phyloP scores from a whole-genome alignment of 257 asterid genomes.

The Solanum phureja region DNA sequence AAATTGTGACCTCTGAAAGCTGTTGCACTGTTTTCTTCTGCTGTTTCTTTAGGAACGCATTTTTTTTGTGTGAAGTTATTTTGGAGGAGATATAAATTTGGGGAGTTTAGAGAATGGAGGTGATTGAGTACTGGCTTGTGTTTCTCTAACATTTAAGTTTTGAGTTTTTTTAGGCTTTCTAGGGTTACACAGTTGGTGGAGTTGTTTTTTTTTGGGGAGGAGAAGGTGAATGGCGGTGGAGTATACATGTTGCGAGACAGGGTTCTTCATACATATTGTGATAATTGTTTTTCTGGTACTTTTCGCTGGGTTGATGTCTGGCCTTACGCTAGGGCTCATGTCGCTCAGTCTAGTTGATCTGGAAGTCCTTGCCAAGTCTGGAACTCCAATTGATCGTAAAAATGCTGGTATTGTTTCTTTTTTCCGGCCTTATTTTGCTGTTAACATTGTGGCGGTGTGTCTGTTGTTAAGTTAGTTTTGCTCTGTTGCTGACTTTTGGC shows the following conservation, averaged over 20 bases:
- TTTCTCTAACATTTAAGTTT: background rate
- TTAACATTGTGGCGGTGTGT: background rate
- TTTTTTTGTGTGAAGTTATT: background rate
- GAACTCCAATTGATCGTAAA: slow-evolving; percentile 57
- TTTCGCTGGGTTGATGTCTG: slow-evolving; percentile 95
- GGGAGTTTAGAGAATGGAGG: background rate
- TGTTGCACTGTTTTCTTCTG: background rate
- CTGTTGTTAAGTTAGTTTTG: background rate
- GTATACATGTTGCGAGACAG: slow-evolving; percentile 56
- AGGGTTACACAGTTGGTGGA: background rate
- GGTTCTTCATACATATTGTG: slow-evolving; percentile 56
- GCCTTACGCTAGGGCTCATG: slow-evolving; percentile 96
- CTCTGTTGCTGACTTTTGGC: background rate
- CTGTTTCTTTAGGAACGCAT: background rate
- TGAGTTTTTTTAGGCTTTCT: background rate
- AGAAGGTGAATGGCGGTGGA: slow-evolving; percentile 72
- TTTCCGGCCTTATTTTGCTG: background rate
- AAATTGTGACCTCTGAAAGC: background rate
- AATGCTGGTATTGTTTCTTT: slow-evolving; percentile 49
- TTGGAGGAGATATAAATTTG: background rate
- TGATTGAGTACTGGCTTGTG: background rate
- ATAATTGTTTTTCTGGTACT: slow-evolving; percentile 43
- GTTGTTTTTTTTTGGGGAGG: background rate
- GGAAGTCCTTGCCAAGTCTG: slow-evolving; percentile 89
- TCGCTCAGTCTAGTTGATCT: slow-evolving; percentile 96